Conservation (phyloP, 2,329 filamentous ascomycete genomes). For the Alternaria gaisen region DNA sequence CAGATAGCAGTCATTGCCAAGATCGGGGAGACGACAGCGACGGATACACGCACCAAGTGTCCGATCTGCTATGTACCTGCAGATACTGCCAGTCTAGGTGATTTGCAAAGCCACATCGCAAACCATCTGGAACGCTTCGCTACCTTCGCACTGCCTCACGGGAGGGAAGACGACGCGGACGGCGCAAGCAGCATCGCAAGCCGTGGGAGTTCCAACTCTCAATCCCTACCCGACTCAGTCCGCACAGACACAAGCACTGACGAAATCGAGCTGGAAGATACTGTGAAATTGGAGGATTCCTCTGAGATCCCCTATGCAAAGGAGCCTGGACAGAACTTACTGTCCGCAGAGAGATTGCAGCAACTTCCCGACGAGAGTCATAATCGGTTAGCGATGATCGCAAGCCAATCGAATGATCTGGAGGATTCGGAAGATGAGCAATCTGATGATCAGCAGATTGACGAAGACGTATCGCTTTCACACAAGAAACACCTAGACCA, state of each 20-base stretch:
- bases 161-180: conserved; percentile 39
- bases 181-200: conserved; percentile 45
- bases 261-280: background rate
- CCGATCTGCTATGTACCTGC: conserved; percentile 43
- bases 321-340: background rate
- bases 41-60: conserved; percentile 42
- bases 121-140: conserved; percentile 50
- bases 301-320: background rate
- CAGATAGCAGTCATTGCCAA: conserved; percentile 43
- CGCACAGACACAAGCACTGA: conserved; percentile 21
- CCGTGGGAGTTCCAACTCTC: conserved; percentile 34
- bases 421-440: conserved; percentile 6
- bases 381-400: conserved; percentile 31
- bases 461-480: conserved; percentile 15
- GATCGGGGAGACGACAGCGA: conserved; percentile 43
- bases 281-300: background rate
- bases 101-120: conserved; percentile 48
- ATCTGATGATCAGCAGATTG: background rate
- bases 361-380: conserved; percentile 36
- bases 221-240: conserved; percentile 29
- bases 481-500: conserved; percentile 25
- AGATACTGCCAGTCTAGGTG: conserved; percentile 32
- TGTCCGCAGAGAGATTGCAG: conserved; percentile 38
- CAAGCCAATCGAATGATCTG: conserved; percentile 1
- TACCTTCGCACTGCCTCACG: conserved; percentile 45